Base-by-base conservation (phyloP, 2,329 filamentous ascomycete genomes). In the Paecilomyces fulvus region DNA sequence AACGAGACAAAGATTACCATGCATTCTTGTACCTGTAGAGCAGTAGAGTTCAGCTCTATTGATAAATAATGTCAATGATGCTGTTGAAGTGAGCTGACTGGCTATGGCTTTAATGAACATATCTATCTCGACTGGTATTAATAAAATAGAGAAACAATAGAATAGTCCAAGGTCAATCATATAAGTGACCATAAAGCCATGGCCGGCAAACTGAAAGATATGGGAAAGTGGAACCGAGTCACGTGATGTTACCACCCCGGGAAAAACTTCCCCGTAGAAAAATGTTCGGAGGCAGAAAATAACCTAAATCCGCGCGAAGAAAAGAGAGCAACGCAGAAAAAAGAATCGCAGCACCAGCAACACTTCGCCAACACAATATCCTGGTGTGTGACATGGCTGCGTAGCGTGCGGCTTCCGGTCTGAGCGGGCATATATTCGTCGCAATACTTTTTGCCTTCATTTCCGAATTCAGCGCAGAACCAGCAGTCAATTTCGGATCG, bases 201-300 rank as follows among this genome's bases (percentile, higher is more conserved):
- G n/a, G n/a, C n/a, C n/a, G 25, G 25, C 25, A 28, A 20, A 43
- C 37, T 43, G 37, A 20, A 43, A 43, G 12, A 43, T 7, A n/a
- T 9, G 28, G 33, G 58, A 53, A 59, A 52, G 51, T 54, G n/a
- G 57, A 58, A 20, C 55, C 58, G 56, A 31, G n/a, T 57, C 65
- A 67, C 65, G 65, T 67, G 65, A 63, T 30, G 2, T 28, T 20
- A 56, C 50, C n/a, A n/a, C n/a, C n/a, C n/a, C 59, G 59, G 53
- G 59, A 59, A 60, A 60, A 60, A 60, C 53, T 60, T 48, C 60
- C 59, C 1, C 28, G 55, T 30, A 56, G 31, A 54, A 51, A 66
- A 64, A 67, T 64, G 61, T 63, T 65, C 61, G 63, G 61, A 58
- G 63, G 63, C 61, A 61, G 63, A 68, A 67, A 62, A 63, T 65